Base-by-base conservation (phyloP, 139 green algal species). In the Volvox africanus region DNA sequence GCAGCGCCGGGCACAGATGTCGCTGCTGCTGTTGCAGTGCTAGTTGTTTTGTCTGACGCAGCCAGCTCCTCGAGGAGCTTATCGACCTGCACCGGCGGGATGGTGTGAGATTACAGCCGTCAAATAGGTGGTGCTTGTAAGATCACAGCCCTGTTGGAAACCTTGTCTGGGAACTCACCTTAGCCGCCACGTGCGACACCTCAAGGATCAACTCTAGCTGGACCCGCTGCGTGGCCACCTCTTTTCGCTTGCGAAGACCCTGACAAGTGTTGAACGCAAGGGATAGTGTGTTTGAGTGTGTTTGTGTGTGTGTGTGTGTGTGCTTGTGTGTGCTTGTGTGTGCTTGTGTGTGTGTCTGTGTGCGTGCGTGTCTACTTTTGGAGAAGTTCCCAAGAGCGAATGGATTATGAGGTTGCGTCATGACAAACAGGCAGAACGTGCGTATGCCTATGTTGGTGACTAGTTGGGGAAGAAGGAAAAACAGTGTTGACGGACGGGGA, bases 161-260 rank as follows among this genome's bases (percentile, higher is more conserved):
- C 67, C 67, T 6, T 11, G 24, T 28, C 67, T 12, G 24, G 67
- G 18, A 22, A 21, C 73, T 32, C 80, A 97, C 97, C 92, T 99
- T 99, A 62, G 94, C 94, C 36, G 97, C 93, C 28, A 97, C 94
- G 79, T 99, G 94, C 5, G 95, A 94, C 16, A 97, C 96, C 91
- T 99, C 98, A 87, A 97, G 95, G 85, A 98, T 94, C 1, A 99
- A 95, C 92, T 99, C 97, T 28, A 99, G 95, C 71, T 95, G 94
- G n/a, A 83, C 94, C 2, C 96, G 93, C 22, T 95, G 94, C 0
- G 91, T 94, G 11, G 97, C 96, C n/a, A 95, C 94, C 80, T 96
- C 94, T 71, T 98, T 94, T 13, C 97, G 93, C 21, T 93, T 88
- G 89, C 95, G 75, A 68, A 99, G 93, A 9, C 95, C 95, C 37